Base-by-base conservation (phyloP, 306 rosid species). In the Phaseolus lunatus region DNA sequence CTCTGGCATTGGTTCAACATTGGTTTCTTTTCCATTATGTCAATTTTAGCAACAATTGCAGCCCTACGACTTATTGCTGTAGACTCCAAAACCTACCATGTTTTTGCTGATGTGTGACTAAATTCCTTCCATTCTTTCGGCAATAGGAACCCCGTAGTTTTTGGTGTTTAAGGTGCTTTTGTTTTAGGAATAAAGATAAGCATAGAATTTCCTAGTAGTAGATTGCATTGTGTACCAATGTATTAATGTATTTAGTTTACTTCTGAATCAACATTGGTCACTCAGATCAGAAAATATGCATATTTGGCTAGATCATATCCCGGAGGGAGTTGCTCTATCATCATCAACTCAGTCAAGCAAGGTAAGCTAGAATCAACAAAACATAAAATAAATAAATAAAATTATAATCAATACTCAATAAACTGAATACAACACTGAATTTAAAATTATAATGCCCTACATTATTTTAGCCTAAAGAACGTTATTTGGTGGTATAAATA, bases 1-100 rank as follows among this genome's bases (percentile, higher is more conserved):
- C 49, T 85, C 4, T 92, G 99, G 97, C 99, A 92, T 77, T 90
- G 96, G 99, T 14, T 86, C 71, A 95, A 92, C 82, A 90, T 95
- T 57, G 9, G 59, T 26, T 85, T 90, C 97, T 95, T 95, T 53
- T 67, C 87, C 73, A 26, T 80, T 39, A 27, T 82, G 94, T 88
- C 97, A 12, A 6, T 81, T 31, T 89, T 87, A n/a, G 96, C 97
- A 59, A 78, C 93, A 18, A 31, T 92, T 73, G 82, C 99, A 7
- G 92, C 99, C 75, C 22, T 95, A 48, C 85, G 97, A 72, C 97
- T 91, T 43, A 92, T 95, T 29, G 71, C 88, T 1, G 91, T 91
- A 13, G 96, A 95, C 82, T 95, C 98, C 84, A 95, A 89, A 87
- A 78, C 85, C 0, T 95, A 87, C 84, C 86, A 88, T 74, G 59